Base-by-base conservation (phyloP, 2,329 filamentous ascomycete genomes). In the Fusarium dlaminii region DNA sequence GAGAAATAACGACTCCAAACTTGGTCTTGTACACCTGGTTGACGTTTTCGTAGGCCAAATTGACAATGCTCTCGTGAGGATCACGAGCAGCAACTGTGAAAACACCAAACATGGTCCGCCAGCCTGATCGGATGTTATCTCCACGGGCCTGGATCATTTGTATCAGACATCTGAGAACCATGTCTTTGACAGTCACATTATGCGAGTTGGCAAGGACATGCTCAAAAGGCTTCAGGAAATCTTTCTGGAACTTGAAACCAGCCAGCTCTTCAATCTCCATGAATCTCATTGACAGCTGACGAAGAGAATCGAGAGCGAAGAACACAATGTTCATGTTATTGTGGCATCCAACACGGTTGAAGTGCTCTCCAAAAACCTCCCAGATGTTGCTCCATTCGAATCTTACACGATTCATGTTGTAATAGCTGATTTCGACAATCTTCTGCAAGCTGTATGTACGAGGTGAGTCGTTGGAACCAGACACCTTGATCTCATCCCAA, bases 241-340 rank as follows among this genome's bases (percentile, higher is more conserved):
- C 96, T 82, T 99, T 99, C 79, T 99, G 96, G 80, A 99, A 99
- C 82, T 98, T 98, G 89, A 99, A 99, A 79, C 97, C 96, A 2
- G 96, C 94, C 76, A 99, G 84, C 82, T 99, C 96, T 81, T 98
- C 96, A 69, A 98, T 95, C 83, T 99, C 96, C 93, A 99, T 94
- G 81, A 99, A 99, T 24, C 95, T 93, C 95, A 99, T 98, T 2
- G 96, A 98, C 45, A 99, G 86, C 82, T 99, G 96, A 45, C 97
- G 91, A 49, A 99, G 84, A 7, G 96, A 98, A 84, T 99, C 97
- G 34, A 99, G 88, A 8, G 96, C 96, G 80, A 99, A 99, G 84
- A 97, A 98, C 17, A 99, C 97, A 59, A 99, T 96, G 12, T 94
- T 93, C 18, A 96, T 98, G 83, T 99, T 99, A 78, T 92, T 94